Evolutionary conservation across 2,329 filamentous ascomycete genomes (phyloP).

Genomic region (Basipetospora chlamydospora): DNA sequence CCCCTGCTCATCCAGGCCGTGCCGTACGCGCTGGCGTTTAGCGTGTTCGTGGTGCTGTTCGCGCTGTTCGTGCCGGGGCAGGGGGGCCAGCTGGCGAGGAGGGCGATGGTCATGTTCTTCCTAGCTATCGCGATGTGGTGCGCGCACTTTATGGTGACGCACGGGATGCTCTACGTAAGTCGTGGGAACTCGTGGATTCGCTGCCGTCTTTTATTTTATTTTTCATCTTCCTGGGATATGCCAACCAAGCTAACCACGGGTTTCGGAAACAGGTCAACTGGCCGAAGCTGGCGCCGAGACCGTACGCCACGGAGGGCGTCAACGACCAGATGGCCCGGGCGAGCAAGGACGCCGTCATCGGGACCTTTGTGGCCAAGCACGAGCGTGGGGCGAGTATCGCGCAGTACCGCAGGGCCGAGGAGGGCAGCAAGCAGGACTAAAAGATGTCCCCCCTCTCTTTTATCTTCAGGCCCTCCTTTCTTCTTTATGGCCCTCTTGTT

Average conservation of each 20-base stretch:
- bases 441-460: constrained; percentile 22
- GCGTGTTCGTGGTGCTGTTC: constrained; percentile 68
- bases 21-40: constrained; percentile 78
- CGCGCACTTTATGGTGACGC: constrained; percentile 60
- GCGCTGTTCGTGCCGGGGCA: constrained; percentile 52
- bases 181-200: background rate
- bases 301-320: constrained; percentile 77
- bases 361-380: constrained; percentile 50
- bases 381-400: constrained; percentile 75
- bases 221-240: background rate
- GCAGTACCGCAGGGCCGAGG: constrained; percentile 72
- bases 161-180: constrained; percentile 92
- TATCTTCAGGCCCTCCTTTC: background rate
- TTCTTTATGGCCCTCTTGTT: background rate
- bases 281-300: constrained; percentile 86
- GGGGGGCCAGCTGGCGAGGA: constrained; percentile 60
- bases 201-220: constrained; percentile 2
- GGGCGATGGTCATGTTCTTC: constrained; percentile 72
- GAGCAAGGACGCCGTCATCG: constrained; percentile 68
- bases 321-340: constrained; percentile 75
- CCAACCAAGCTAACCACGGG: too few relatives aligned
- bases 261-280: constrained; percentile 86
- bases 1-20: constrained; percentile 86
- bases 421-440: constrained; percentile 97
- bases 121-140: constrained; percentile 55